A percentile compares a stretch with the other conserved stretches of the same genome.
Evolutionary conservation across 345 rosid species (phyloP).

Genomic region (Salix suchowensis): DNA sequence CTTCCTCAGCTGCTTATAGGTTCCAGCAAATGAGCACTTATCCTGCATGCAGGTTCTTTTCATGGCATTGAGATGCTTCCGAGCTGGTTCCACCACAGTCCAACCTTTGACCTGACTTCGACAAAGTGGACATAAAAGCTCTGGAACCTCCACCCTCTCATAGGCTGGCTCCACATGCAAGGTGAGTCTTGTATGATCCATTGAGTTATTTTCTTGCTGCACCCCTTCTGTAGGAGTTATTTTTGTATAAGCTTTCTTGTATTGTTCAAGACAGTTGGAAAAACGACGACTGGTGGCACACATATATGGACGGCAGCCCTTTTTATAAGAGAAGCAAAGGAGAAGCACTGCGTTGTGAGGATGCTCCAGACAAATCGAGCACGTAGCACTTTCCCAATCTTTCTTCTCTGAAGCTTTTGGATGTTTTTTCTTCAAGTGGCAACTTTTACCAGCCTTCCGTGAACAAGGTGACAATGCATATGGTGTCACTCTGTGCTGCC

Average conservation of each 20-base stretch:
- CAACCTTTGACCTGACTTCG: slow-evolving; percentile 92
- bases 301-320: slow-evolving; percentile 93
- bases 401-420: slow-evolving; percentile 42
- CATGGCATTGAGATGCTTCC: slow-evolving; percentile 56
- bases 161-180: slow-evolving; percentile 13
- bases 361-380: slow-evolving; percentile 72
- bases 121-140: slow-evolving; percentile 79
- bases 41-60: slow-evolving; percentile 82
- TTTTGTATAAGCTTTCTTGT: slow-evolving; percentile 67
- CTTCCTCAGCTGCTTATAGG: slow-evolving; percentile 59
- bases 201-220: slow-evolving; percentile 15
- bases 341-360: slow-evolving; percentile 91
- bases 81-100: slow-evolving; percentile 78
- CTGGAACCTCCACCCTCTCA: slow-evolving; percentile 47
- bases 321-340: slow-evolving; percentile 70
- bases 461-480: slow-evolving; percentile 34
- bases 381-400: slow-evolving; percentile 63
- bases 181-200: slow-evolving; percentile 21
- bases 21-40: slow-evolving; percentile 57
- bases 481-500: slow-evolving; percentile 19
- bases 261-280: slow-evolving; percentile 85
- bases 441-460: slow-evolving; percentile 32
- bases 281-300: slow-evolving; percentile 80
- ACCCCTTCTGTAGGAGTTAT: slow-evolving; percentile 28
- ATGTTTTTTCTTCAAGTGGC: slow-evolving; percentile 23